A percentile compares a stretch with the other conserved stretches of the same genome.
These are phyloP conservation scores for Aleurites moluccanus DNA, from an alignment of 441 rosid genomes.

Conservation along the genomic window DNA sequence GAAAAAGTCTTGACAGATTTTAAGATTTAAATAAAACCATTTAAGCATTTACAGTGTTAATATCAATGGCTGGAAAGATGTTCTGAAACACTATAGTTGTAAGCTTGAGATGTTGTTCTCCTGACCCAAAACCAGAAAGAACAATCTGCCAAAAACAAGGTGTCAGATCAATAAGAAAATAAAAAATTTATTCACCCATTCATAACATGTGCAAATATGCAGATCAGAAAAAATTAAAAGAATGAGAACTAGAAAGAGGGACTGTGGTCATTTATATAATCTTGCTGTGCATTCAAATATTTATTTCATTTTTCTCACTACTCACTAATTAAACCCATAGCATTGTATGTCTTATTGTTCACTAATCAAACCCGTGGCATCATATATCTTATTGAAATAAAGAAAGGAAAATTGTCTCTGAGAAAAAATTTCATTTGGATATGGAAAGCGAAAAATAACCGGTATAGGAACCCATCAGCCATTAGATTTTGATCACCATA, in stretches of 20 bases:
- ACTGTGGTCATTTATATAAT: not conserved
- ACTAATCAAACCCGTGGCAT: not conserved
- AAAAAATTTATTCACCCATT: not conserved
- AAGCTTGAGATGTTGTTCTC: constrained; percentile 80
- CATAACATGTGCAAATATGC: not conserved
- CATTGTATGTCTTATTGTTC: too few relatives aligned
- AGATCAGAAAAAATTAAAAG: not conserved
- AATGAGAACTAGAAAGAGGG: not conserved
- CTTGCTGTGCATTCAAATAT: constrained; percentile 4
- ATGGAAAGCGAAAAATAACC: too few relatives aligned
- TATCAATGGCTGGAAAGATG: constrained; percentile 86
- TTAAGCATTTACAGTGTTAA: constrained; percentile 68
- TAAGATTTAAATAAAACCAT: constrained; percentile 8
- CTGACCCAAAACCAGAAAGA: constrained; percentile 84
- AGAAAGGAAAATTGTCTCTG: not conserved
- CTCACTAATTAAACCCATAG: too few relatives aligned
- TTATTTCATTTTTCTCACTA: not conserved
- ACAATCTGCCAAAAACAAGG: constrained; percentile 61
- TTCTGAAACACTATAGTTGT: constrained; percentile 90
- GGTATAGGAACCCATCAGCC: not conserved
- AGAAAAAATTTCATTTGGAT: not conserved
- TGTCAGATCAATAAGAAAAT: not conserved
- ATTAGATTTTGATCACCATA: not conserved
- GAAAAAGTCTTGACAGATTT: constrained; percentile 7
- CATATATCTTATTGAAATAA: not conserved